Evolutionary conservation across 2,329 filamentous ascomycete species (phyloP), one percentile per base, ranked within the genome.

Genomic region (Pyrenophora seminiperda): DNA sequence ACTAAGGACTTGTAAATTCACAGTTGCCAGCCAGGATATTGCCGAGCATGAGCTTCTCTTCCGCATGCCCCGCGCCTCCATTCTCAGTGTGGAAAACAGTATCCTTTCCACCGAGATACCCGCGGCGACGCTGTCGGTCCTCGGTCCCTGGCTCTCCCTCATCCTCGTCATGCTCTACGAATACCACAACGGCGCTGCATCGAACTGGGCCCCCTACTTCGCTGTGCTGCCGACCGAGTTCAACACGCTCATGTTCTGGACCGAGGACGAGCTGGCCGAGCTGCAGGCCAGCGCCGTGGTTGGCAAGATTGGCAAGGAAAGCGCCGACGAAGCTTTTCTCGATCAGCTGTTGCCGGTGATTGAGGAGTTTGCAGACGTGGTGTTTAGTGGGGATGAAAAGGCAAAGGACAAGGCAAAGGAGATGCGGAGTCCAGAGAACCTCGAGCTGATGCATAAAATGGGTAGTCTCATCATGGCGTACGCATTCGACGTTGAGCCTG

Each of bases 201-300:
- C 91, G 1, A 75, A 74, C 7, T 96, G 91, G 91, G 83, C 84
- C 57, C 80, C 85, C 0, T 96, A 96, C 72, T 85, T 96, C 59
- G 80, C 85, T 49, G 78, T 96, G 15, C 79, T 96, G 4, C 91
- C 91, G 2, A 53, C 61, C 11, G 58, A 68, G 24, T 96, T 96
- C 66, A 84, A 94, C 70, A 95, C 90, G 2, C 81, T 93, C 58
- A 96, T 97, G 89, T 96, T 92, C 75, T 97, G 92, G 92, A 77
- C 82, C 2, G 76, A 81, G 0, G 75, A 77, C 1, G 91, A 96
- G 70, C 78, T 96, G 2, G 74, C 77, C 0, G 80, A 87, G 63
- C 81, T 96, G 7, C 87, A 93, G 73, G 89, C 87, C 14, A 92
- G 89, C 66, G 83, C 89, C 1, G 83, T 94, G n/a, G 71, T 86